Conservation (phyloP, 257 asterid species). For the Solanum medicagineum region DNA sequence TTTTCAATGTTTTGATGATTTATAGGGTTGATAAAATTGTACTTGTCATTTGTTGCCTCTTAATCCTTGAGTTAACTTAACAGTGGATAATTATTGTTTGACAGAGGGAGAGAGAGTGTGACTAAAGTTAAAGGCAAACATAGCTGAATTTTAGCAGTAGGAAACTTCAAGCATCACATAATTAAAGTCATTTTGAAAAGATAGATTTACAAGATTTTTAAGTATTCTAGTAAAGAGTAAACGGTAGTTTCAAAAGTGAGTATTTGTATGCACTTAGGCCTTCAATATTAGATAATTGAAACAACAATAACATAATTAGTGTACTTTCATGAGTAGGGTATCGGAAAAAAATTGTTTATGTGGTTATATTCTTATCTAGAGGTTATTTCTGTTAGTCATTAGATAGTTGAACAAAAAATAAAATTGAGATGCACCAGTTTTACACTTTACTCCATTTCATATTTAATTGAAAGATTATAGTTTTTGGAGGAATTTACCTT, state of each 20-base stretch:
- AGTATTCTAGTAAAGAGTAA: not conserved
- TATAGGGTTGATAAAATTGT: too few species aligned
- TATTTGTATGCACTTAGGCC: not conserved
- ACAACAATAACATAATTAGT: not conserved
- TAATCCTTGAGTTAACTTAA: too few species aligned
- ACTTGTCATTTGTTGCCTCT: too few species aligned
- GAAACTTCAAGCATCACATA: not conserved
- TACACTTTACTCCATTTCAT: not conserved
- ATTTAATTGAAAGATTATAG: not conserved
- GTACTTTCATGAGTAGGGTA: too few species aligned
- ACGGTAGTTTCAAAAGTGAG: not conserved
- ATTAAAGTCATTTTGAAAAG: not conserved
- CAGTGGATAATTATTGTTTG: too few species aligned
- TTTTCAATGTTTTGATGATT: too few species aligned
- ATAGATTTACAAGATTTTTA: too few species aligned
- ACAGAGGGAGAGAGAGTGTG: too few species aligned
- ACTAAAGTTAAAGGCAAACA: not conserved
- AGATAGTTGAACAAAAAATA: not conserved
- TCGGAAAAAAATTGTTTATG: accelerated
- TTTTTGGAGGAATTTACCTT: not conserved
- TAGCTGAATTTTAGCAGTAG: not conserved
- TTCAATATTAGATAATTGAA: not conserved
- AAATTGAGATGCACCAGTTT: not conserved
- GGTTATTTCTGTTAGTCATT: not conserved
- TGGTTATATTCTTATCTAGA: not conserved